These are phyloP conservation scores for Colletotrichum truncatum DNA, from an alignment of 2,329 filamentous ascomycete species.

Conservation along the genomic window DNA sequence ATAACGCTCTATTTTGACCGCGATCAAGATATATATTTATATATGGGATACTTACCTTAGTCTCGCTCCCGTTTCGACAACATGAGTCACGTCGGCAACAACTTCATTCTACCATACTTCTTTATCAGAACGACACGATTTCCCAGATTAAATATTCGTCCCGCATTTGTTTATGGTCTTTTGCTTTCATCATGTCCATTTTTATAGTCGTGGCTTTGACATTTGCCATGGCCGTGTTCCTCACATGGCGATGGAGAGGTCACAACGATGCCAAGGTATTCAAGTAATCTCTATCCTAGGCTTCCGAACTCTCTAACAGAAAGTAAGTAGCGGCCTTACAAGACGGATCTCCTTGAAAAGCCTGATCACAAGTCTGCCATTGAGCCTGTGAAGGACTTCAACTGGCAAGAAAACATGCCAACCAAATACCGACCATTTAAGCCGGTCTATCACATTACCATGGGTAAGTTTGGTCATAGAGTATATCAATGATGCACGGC, in stretches of 20 bases:
- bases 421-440: conserved; percentile 57
- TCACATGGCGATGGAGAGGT: conserved; percentile 6
- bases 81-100: background rate
- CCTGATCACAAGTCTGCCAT: conserved; percentile 18
- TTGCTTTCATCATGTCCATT: background rate
- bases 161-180: no score
- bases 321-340: background rate
- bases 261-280: background rate
- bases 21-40: background rate
- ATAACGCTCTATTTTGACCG: conserved; percentile 15
- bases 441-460: conserved; percentile 62
- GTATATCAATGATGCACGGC: background rate
- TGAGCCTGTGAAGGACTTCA: conserved; percentile 42
- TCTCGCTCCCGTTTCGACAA: background rate
- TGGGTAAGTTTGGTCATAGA: conserved; percentile 49
- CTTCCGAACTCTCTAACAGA: background rate
- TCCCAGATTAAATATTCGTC: no score
- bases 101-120: background rate
- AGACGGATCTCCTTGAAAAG: background rate
- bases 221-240: background rate
- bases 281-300: accelerated
- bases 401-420: conserved; percentile 50
- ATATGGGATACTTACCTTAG: conserved; percentile 2
- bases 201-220: background rate
- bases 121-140: no score